Conservation (phyloP, 108 stramenopile species). For the Thalassiosira profunda region DNA sequence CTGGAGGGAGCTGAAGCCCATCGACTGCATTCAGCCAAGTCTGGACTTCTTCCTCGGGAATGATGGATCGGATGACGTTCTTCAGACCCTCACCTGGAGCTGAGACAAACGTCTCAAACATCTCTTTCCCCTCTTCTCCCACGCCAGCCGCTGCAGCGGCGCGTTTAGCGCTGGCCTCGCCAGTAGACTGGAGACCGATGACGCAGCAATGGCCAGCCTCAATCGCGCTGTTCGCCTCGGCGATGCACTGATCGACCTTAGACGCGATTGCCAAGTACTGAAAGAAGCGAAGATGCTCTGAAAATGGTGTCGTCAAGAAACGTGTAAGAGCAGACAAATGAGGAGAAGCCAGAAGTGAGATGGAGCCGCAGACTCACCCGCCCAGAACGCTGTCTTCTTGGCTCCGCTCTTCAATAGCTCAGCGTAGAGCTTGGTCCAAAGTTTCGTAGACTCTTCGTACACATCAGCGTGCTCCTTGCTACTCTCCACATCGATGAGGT, state of each 20-base stretch:
- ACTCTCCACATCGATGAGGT: conserved; percentile 43
- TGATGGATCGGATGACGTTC: conserved; percentile 1
- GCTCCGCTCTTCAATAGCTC: background rate
- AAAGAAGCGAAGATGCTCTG: conserved; percentile 74
- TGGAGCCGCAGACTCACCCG: background rate
- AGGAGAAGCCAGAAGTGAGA: too few relatives aligned
- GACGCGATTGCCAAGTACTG: conserved; percentile 58
- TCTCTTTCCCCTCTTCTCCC: conserved; percentile 14
- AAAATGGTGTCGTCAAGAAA: too few relatives aligned
- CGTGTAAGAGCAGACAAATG: too few relatives aligned
- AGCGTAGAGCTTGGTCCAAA: conserved; percentile 15
- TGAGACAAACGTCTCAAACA: conserved; percentile 28
- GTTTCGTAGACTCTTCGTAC: conserved; percentile 36
- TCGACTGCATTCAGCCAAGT: conserved; percentile 28
- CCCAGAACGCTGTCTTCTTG: background rate
- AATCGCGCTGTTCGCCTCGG: conserved; percentile 52
- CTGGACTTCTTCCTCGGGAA: conserved; percentile 30
- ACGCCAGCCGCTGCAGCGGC: conserved; percentile 34
- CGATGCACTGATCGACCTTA: conserved; percentile 60
- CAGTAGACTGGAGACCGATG: conserved; percentile 74
- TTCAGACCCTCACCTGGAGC: conserved; percentile 32
- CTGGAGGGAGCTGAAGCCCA: conserved; percentile 48
- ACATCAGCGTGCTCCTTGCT: conserved; percentile 41
- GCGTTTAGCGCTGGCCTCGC: conserved; percentile 53
- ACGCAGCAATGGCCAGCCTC: conserved; percentile 58